Percentiles rank a stretch among this genome's conserved stretches.
phyloP scores from a whole-genome alignment of 1,284 basidiomycete genomes.

The Irpex rosettiformis region DNA sequence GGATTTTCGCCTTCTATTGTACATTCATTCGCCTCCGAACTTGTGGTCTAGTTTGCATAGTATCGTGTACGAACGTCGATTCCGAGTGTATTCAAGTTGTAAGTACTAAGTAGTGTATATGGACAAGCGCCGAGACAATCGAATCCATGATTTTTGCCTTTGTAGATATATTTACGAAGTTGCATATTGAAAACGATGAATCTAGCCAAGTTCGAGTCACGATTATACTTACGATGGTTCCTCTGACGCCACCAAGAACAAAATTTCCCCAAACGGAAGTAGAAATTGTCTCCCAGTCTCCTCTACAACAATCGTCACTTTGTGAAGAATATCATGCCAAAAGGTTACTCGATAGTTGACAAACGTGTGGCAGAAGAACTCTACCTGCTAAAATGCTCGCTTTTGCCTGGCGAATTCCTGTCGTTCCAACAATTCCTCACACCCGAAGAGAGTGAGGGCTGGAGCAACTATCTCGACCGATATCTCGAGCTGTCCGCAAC shows the following conservation, averaged over 20 bases:
- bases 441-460: conserved; percentile 33
- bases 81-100: no score
- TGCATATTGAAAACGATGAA: no score
- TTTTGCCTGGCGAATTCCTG: conserved; percentile 57
- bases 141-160: no score
- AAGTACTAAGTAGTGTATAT: no score
- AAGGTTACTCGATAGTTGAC: neutral
- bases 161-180: no score
- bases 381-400: conserved; percentile 50
- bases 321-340: neutral
- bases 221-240: neutral
- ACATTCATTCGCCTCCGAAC: no score
- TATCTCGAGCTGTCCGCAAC: conserved; percentile 16
- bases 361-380: conserved; percentile 43
- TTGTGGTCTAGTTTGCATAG: no score
- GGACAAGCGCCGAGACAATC: no score
- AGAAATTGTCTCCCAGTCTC: no score
- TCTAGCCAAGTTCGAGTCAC: neutral
- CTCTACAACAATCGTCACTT: no score
- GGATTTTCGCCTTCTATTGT: neutral
- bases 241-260: neutral
- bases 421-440: conserved; percentile 29
- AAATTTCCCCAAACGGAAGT: no score
- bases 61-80: no score
- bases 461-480: conserved; percentile 35